Conservation (phyloP, 257 asterid species). For the Dorcoceras hygrometricum region DNA sequence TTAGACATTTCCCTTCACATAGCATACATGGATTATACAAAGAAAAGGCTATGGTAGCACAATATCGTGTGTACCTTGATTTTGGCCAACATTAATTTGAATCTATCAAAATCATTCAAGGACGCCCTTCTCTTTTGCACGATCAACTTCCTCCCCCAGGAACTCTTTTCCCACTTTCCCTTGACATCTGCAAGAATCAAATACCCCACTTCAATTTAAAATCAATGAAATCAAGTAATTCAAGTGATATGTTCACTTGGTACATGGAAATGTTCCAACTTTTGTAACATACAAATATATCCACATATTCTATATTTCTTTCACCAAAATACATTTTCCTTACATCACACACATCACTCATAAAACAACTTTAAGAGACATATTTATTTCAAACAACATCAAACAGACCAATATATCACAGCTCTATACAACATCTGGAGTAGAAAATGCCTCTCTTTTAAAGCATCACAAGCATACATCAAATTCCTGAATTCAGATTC, state of each 20-base stretch:
- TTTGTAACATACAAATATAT: background rate
- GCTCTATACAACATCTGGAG: background rate
- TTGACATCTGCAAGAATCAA: slow-evolving; percentile 23
- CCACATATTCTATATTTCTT: background rate
- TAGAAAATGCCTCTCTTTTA: background rate
- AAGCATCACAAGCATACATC: background rate
- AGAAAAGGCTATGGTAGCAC: background rate
- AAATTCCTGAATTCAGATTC: background rate
- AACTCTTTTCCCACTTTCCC: slow-evolving; percentile 34
- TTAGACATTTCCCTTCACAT: background rate
- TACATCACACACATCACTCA: too few relatives aligned
- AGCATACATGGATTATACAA: background rate
- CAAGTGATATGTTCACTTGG: background rate
- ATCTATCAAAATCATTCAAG: slow-evolving; percentile 22
- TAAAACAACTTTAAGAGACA: too few relatives aligned
- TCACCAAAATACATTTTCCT: too few relatives aligned
- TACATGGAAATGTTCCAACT: background rate
- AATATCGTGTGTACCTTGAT: background rate
- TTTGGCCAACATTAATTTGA: slow-evolving; percentile 28
- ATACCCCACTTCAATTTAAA: too few relatives aligned
- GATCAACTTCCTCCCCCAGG: slow-evolving; percentile 12
- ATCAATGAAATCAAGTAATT: too few relatives aligned
- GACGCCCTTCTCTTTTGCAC: slow-evolving; percentile 33
- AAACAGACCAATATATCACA: too few relatives aligned
- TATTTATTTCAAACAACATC: too few relatives aligned